phyloP scores from a whole-genome alignment of 2,329 filamentous ascomycete genomes.

The Xylariaceae sp. region DNA sequence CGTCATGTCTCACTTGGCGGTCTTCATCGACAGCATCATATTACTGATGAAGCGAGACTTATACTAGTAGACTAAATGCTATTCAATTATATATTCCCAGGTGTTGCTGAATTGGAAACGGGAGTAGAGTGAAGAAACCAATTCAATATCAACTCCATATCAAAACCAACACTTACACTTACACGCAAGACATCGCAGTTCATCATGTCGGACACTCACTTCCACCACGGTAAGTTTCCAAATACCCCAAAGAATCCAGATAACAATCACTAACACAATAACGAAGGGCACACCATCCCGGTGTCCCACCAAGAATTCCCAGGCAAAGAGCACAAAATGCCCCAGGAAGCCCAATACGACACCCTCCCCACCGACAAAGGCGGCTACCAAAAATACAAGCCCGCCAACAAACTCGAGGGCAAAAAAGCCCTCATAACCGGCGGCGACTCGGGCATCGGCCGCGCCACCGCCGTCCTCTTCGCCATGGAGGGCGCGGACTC shows the following conservation, averaged over 20 bases:
- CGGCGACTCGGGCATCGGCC: conserved; percentile 74
- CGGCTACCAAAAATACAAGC: conserved; percentile 64
- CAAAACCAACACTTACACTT: background rate
- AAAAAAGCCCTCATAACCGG: conserved; percentile 77
- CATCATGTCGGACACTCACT: conserved; percentile 32
- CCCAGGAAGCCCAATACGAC: conserved; percentile 54
- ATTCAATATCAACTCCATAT: background rate
- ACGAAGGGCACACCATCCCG: conserved; percentile 36
- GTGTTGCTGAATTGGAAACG: background rate
- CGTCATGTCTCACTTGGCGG: background rate
- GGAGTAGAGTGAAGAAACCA: background rate
- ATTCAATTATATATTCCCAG: background rate
- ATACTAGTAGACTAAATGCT: too few relatives aligned
- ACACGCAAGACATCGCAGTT: background rate
- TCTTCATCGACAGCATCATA: background rate
- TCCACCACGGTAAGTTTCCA: conserved; percentile 32
- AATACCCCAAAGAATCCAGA: too few relatives aligned
- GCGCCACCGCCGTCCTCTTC: conserved; percentile 69
- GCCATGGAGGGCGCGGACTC: conserved; percentile 75
- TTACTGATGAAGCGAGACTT: background rate
- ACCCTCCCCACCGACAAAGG: conserved; percentile 63
- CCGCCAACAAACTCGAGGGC: conserved; percentile 68
- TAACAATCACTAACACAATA: too few relatives aligned
- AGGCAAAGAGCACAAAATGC: conserved; percentile 45
- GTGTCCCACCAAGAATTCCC: conserved; percentile 40